Conservation (phyloP, 768 basidiomycete species). For the Phlegmacium glaucopus region DNA sequence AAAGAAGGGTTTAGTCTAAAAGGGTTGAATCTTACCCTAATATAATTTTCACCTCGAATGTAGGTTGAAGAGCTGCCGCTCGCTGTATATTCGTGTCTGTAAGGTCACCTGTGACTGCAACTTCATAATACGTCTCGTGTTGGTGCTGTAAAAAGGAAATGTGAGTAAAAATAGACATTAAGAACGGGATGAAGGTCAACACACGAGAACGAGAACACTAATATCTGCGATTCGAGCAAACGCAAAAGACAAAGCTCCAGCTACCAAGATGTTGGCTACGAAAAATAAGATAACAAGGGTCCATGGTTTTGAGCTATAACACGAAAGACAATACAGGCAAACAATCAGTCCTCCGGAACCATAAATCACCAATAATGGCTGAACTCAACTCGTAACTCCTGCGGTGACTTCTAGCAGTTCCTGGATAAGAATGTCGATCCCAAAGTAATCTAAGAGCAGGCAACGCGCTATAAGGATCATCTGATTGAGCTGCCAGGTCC, state of each 20-base stretch:
- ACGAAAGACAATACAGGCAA: no score
- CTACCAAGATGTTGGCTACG: slow-evolving; percentile 25
- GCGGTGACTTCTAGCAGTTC: slow-evolving; percentile 28
- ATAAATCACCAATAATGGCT: not conserved
- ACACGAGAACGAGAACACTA: slow-evolving; percentile 25
- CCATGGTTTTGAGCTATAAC: slow-evolving; percentile 32
- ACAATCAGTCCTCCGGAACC: not conserved
- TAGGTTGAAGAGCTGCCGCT: slow-evolving; percentile 20
- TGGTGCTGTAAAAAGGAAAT: slow-evolving; percentile 24
- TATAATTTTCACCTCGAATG: slow-evolving; percentile 24
- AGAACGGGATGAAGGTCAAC: not conserved
- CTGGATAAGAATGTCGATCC: slow-evolving; percentile 29
- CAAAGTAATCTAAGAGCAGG: slow-evolving; percentile 31
- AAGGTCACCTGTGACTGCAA: slow-evolving; percentile 31
- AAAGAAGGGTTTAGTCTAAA: not conserved
- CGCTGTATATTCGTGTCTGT: slow-evolving; percentile 30
- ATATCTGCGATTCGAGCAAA: slow-evolving; percentile 36
- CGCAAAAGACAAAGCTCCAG: slow-evolving; percentile 30
- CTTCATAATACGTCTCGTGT: slow-evolving; percentile 28
- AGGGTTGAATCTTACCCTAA: not conserved
- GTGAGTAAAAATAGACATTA: not conserved
- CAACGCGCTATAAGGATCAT: slow-evolving; percentile 25
- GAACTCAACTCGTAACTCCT: slow-evolving; percentile 34
- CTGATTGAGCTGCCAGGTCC: slow-evolving; percentile 31
- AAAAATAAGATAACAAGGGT: slow-evolving; percentile 34